phyloP scores from a whole-genome alignment of 2,329 filamentous ascomycete genomes.

The Juglanconis juglandina region DNA sequence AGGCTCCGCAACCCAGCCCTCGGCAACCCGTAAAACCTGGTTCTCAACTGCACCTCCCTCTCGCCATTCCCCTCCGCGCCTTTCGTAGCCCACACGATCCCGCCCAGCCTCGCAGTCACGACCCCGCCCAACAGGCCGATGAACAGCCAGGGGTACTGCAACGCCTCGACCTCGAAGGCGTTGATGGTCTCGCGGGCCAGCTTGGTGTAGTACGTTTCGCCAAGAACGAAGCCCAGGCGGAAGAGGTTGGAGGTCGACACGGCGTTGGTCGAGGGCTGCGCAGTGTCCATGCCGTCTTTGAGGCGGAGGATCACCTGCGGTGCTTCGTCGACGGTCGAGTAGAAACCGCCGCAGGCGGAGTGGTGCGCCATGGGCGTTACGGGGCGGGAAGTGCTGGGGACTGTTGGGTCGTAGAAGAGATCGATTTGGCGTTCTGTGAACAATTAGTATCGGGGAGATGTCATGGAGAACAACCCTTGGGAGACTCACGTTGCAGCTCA shows the following conservation, averaged over 20 bases:
- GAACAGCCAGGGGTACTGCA: conserved; percentile 92
- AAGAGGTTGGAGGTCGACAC: conserved; percentile 85
- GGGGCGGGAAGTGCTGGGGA: conserved; percentile 35
- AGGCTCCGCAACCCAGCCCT: conserved; percentile 29
- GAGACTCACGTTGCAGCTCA: conserved; percentile 65
- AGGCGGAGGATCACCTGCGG: conserved; percentile 76
- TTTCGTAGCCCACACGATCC: conserved; percentile 37
- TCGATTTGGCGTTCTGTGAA: conserved; percentile 65
- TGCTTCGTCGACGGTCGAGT: conserved; percentile 61
- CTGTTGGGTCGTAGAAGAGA: conserved; percentile 68
- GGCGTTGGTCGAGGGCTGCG: conserved; percentile 85
- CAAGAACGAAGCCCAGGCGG: conserved; percentile 68
- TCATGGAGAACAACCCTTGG: neutral
- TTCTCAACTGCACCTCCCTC: conserved; percentile 14
- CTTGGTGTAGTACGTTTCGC: conserved; percentile 59
- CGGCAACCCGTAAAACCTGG: conserved; percentile 23
- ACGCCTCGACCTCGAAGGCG: conserved; percentile 85
- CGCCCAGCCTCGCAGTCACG: conserved; percentile 70
- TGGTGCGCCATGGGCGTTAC: conserved; percentile 27
- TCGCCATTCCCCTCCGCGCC: conserved; percentile 6
- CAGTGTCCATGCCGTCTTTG: conserved; percentile 93
- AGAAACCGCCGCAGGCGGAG: conserved; percentile 62
- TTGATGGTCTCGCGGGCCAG: conserved; percentile 71
- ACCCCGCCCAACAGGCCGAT: conserved; percentile 74
- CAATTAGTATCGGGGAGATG: conserved; percentile 7